Percentiles rank a stretch among this genome's conserved stretches.
phyloP scores from a whole-genome alignment of 306 rosid genomes.

The Trichosanthes cucumerina region DNA sequence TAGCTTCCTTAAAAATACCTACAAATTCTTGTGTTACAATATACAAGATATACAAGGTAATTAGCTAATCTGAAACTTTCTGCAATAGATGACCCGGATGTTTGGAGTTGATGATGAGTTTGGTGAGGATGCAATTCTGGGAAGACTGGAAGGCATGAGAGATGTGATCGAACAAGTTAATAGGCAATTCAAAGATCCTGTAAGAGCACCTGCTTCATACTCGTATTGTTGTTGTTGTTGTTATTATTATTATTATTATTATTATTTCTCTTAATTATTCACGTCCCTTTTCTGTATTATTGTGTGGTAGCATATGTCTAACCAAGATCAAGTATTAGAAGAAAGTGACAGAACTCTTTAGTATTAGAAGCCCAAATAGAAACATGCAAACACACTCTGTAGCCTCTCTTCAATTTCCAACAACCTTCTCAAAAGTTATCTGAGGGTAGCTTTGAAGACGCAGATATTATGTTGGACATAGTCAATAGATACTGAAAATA shows the following conservation, averaged over 20 bases:
- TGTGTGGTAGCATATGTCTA: not conserved
- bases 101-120: slow-evolving; percentile 93
- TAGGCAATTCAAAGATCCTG: slow-evolving; percentile 89
- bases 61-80: not conserved
- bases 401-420: not conserved
- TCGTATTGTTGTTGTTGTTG: no score
- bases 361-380: not conserved
- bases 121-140: slow-evolving; percentile 89
- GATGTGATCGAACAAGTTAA: slow-evolving; percentile 94
- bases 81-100: slow-evolving; percentile 67
- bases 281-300: not conserved
- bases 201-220: slow-evolving; percentile 21
- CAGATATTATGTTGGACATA: not conserved
- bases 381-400: not conserved
- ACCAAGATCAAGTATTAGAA: not conserved
- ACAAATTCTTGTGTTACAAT: not conserved
- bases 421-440: not conserved
- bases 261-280: not conserved
- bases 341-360: not conserved
- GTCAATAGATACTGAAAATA: not conserved
- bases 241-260: not conserved
- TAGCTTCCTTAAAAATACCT: not conserved
- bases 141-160: slow-evolving; percentile 93
- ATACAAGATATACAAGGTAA: not conserved
- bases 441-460: not conserved